Base-by-base conservation (phyloP, 306 rosid species). In the Biancaea sappan region DNA sequence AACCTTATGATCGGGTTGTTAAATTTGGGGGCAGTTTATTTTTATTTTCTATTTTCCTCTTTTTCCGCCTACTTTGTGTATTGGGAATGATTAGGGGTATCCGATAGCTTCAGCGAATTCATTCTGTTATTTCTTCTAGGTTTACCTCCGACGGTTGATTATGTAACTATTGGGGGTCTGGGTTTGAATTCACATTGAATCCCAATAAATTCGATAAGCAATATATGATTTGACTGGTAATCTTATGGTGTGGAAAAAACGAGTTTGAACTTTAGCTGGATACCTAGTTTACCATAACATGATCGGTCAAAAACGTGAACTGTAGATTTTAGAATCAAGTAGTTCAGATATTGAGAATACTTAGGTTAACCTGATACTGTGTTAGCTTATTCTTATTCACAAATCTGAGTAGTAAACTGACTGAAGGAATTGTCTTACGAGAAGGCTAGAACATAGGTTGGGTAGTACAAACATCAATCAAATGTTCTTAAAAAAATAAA, bases 1-100 rank as follows among this genome's bases (percentile, higher is more conserved):
- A 73, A 40, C 35, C 69, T 64, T 24, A 53, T 87, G 88, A 86
- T 88, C 89, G 61, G 81, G 44, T 66, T 77, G 40, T 34, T 56
- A 62, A 60, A 69, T 65, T 76, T 44, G 24, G 13, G 14, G 37
- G 25, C 26, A 35, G 40, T 8, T 71, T 44, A 7, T 43, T 25
- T 8, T 80, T 37, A 12, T 15, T 47, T 11, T 46, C 37, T 60
- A 15, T 63, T 57, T 54, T 18, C 64, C 46, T 18, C 48, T 52
- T 66, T 16, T 26, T 16, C 48, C 65, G 52, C 26, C 35, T 69
- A 54, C 14, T 14, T 12, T 19, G 31, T 10, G 31, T 69, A 29
- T 62, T 31, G 72, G 62, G 66, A 60, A 52, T 51, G 64, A 41
- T 71, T 75, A 43, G 71, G 69, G 73, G 72, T 41, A 76, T 76